Evolutionary conservation across 805 yeast species (phyloP).

Genomic region (Starmerella bombi): DNA sequence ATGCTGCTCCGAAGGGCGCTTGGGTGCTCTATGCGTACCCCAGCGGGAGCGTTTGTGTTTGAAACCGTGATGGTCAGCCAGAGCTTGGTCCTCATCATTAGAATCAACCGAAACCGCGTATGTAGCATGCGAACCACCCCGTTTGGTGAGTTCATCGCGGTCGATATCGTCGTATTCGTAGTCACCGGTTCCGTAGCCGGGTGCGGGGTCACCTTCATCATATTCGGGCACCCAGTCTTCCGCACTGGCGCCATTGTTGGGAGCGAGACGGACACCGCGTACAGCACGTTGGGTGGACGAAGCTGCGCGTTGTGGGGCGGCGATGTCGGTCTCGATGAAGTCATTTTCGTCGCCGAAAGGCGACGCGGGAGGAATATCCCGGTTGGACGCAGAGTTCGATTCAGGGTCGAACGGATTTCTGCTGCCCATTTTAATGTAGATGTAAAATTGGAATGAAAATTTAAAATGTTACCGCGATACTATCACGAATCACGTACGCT

Average conservation of each 20-base stretch:
- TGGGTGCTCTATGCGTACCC: constrained; percentile 74
- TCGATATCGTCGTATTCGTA: neutral
- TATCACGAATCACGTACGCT: too few relatives aligned
- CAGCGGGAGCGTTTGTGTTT: constrained; percentile 30
- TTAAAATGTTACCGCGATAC: neutral
- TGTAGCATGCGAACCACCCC: neutral
- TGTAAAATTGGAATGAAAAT: neutral
- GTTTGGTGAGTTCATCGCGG: neutral
- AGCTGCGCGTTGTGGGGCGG: constrained; percentile 16
- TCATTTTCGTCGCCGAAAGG: constrained; percentile 19
- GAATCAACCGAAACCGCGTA: neutral
- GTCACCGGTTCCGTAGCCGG: neutral
- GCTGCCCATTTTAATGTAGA: neutral
- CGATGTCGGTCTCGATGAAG: constrained; percentile 15
- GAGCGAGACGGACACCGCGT: constrained; percentile 12
- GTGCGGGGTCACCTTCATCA: constrained; percentile 3
- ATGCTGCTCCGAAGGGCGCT: neutral
- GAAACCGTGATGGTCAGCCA: constrained; percentile 14
- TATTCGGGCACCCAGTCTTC: constrained; percentile 1
- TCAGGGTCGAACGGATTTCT: constrained; percentile 13
- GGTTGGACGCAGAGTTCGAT: constrained; percentile 2
- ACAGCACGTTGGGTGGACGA: constrained; percentile 15
- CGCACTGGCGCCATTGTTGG: constrained; percentile 12
- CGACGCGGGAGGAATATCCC: constrained; percentile 7
- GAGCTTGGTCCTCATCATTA: constrained; percentile 6